These are phyloP conservation scores for Globisporangium splendens DNA, from an alignment of 352 stramenopile species.

Conservation along the genomic window DNA sequence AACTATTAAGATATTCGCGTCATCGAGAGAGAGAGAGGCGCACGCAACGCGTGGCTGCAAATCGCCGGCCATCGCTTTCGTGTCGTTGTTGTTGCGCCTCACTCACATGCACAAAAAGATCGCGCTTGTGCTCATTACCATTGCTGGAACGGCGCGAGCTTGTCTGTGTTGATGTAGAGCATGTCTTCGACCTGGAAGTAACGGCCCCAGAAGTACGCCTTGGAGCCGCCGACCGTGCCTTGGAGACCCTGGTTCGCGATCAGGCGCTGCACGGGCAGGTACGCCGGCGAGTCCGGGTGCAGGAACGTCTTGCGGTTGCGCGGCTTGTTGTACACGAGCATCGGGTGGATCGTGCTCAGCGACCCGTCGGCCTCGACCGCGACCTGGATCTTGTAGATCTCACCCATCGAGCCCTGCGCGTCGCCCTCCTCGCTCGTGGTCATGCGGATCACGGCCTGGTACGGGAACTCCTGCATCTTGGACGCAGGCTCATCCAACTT, in stretches of 20 bases:
- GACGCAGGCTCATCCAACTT: slow-evolving; percentile 80
- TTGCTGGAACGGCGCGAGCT: slow-evolving; percentile 73
- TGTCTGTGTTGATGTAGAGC: slow-evolving; percentile 85
- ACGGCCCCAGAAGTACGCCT: slow-evolving; percentile 87
- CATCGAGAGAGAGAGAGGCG: too few relatives aligned
- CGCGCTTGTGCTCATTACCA: slow-evolving; percentile 39
- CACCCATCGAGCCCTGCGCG: slow-evolving; percentile 62
- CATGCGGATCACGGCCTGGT: slow-evolving; percentile 86
- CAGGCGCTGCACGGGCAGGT: slow-evolving; percentile 58
- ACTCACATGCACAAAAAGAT: too few relatives aligned
- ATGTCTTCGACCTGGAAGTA: slow-evolving; percentile 82
- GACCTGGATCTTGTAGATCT: slow-evolving; percentile 91
- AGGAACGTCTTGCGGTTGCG: slow-evolving; percentile 85
- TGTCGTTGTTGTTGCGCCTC: too few relatives aligned
- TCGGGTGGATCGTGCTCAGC: slow-evolving; percentile 69
- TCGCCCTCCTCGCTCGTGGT: slow-evolving; percentile 68
- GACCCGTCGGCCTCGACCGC: slow-evolving; percentile 57
- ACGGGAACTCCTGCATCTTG: slow-evolving; percentile 73
- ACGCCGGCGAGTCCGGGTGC: slow-evolving; percentile 77
- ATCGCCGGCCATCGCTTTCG: too few relatives aligned
- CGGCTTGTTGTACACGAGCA: slow-evolving; percentile 89
- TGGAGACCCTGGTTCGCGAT: slow-evolving; percentile 52
- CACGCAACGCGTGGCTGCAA: too few relatives aligned
- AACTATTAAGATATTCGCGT: too few relatives aligned
- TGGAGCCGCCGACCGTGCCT: slow-evolving; percentile 68